Percentiles rank a stretch among this genome's conserved stretches.
These are phyloP conservation scores for Nidularia sp. DNA, from an alignment of 768 basidiomycete species.

Conservation along the genomic window DNA sequence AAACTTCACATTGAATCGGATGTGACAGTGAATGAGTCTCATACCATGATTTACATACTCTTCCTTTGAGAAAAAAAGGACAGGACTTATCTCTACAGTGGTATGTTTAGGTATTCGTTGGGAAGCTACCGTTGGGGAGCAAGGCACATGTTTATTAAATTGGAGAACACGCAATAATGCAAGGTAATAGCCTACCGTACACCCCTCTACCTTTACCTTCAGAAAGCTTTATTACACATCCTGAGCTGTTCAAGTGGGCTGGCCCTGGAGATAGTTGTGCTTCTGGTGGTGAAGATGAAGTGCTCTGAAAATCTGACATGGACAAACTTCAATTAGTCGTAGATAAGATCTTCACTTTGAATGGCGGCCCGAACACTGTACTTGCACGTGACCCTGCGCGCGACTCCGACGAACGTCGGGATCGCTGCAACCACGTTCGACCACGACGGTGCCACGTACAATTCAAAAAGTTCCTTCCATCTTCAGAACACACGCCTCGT, in stretches of 20 bases:
- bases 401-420: too few relatives aligned
- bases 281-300: slow-evolving; percentile 3
- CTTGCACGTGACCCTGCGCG: too few relatives aligned
- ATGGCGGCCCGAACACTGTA: too few relatives aligned
- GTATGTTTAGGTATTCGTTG: slow-evolving; percentile 53
- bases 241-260: slow-evolving; percentile 39
- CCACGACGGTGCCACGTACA: too few relatives aligned
- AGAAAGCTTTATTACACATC: slow-evolving; percentile 40
- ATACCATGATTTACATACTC: slow-evolving; percentile 68
- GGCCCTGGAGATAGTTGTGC: slow-evolving; percentile 9
- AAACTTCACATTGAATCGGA: not conserved
- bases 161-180: too few relatives aligned
- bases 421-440: too few relatives aligned
- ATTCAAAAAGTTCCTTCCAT: too few relatives aligned
- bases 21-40: not conserved
- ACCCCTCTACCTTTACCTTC: slow-evolving; percentile 58
- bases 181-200: slow-evolving; percentile 41
- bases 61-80: slow-evolving; percentile 65
- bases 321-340: slow-evolving; percentile 4
- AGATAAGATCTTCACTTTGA: not conserved
- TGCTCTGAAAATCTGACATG: not conserved
- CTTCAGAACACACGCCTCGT: too few relatives aligned
- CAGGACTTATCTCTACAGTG: slow-evolving; percentile 81
- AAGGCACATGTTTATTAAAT: not conserved
- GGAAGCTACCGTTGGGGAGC: slow-evolving; percentile 32